phyloP scores from a whole-genome alignment of 2,329 filamentous ascomycete genomes.

The Colletotrichum sp. region DNA sequence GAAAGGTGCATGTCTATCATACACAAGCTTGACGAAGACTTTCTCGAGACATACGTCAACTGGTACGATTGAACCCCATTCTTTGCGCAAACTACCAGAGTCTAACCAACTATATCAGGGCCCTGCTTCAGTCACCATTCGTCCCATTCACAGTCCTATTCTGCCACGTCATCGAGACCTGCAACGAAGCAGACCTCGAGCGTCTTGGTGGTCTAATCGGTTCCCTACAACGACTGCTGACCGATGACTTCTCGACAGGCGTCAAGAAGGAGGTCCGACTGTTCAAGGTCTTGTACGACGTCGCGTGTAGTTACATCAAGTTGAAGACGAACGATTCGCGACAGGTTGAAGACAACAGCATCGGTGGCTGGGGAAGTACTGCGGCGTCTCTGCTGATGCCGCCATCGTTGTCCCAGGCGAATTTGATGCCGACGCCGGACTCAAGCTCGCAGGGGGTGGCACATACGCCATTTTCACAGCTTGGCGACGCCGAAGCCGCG shows the following conservation, averaged over 20 bases:
- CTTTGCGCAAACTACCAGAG: too few species aligned
- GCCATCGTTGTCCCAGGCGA: not conserved
- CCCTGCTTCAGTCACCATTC: slow-evolving; percentile 23
- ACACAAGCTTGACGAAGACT: not conserved
- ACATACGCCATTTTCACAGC: not conserved
- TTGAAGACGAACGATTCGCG: not conserved
- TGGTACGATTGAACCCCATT: not conserved
- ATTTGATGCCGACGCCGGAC: not conserved
- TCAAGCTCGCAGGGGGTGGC: not conserved
- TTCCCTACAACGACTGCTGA: slow-evolving; percentile 6
- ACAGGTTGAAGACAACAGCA: not conserved
- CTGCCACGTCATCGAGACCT: slow-evolving; percentile 37
- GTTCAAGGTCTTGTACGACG: slow-evolving; percentile 27
- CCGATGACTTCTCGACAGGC: not conserved
- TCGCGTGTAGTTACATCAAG: slow-evolving; percentile 27
- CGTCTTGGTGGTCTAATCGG: slow-evolving; percentile 23
- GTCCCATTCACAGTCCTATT: slow-evolving; percentile 31
- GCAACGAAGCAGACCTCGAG: slow-evolving; percentile 45
- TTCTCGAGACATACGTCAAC: slow-evolving; percentile 17
- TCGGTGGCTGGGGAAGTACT: not conserved
- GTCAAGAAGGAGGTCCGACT: slow-evolving; percentile 24
- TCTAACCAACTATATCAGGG: too few species aligned
- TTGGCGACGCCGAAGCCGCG: not conserved
- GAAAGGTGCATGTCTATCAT: slow-evolving; percentile 19
- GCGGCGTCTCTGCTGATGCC: not conserved